Evolutionary conservation across 2,329 filamentous ascomycete species (phyloP).

Genomic region (Metarhizium anisopliae): DNA sequence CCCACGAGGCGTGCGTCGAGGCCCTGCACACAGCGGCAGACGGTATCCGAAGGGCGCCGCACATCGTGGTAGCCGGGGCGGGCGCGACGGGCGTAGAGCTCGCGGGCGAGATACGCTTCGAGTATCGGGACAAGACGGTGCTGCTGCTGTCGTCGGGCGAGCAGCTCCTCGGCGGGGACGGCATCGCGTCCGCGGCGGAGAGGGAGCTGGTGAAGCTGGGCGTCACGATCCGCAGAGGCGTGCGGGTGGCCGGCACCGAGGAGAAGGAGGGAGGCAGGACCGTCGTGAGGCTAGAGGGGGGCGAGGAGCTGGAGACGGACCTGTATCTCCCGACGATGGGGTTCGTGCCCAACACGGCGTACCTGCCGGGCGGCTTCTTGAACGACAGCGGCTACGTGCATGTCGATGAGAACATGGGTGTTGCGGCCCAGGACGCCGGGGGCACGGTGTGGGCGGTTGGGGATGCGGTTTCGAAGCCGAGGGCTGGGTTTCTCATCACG

Average conservation of each 20-base stretch:
- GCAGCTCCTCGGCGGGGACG: constrained; percentile 35
- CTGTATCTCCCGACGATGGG: constrained; percentile 50
- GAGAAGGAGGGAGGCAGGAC: constrained; percentile 28
- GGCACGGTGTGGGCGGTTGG: constrained; percentile 42
- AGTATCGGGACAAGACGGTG: constrained; percentile 41
- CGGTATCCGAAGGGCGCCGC: constrained; percentile 34
- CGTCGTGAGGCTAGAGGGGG: constrained; percentile 36
- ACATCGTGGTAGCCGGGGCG: constrained; percentile 48
- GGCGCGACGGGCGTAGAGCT: constrained; percentile 48
- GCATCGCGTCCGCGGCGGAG: constrained; percentile 30
- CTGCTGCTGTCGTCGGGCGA: constrained; percentile 34
- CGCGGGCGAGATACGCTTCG: constrained; percentile 44
- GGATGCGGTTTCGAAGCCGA: constrained; percentile 42
- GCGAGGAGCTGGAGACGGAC: constrained; percentile 41
- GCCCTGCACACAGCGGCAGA: constrained; percentile 31
- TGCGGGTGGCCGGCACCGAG: constrained; percentile 29
- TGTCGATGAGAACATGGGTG: constrained; percentile 42
- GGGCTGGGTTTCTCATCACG: constrained; percentile 50
- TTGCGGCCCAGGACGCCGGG: constrained; percentile 28
- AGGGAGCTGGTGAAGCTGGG: constrained; percentile 43
- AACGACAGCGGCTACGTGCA: constrained; percentile 34
- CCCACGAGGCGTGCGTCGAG: constrained; percentile 33
- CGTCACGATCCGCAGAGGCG: constrained; percentile 36
- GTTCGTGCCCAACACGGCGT: constrained; percentile 45
- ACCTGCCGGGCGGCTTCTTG: constrained; percentile 35